These are phyloP conservation scores for Kokia cookei DNA, from an alignment of 441 rosid genomes.

Conservation along the genomic window DNA sequence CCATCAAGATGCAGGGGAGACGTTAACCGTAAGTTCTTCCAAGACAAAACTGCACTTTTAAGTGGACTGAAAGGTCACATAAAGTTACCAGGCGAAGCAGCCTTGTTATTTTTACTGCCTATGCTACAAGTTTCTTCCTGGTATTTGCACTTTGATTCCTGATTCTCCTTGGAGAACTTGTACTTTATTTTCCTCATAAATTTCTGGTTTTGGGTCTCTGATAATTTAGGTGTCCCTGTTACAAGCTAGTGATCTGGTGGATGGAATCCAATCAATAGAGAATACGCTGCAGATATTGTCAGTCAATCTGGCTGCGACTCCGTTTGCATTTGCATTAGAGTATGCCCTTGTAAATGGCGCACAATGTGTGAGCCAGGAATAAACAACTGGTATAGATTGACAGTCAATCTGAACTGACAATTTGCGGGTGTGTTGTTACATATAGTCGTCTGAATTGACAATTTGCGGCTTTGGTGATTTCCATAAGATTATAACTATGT, in stretches of 20 bases:
- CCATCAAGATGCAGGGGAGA: constrained; percentile 89
- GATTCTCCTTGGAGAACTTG: neutral
- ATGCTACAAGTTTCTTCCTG: constrained; percentile 94
- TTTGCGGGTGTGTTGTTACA: constrained; percentile 26
- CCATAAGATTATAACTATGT: no score
- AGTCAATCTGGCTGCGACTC: constrained; percentile 94
- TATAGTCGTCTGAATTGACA: neutral
- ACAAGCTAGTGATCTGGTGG: constrained; percentile 82
- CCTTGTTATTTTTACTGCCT: constrained; percentile 71
- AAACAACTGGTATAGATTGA: constrained; percentile 24
- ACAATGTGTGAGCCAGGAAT: constrained; percentile 70
- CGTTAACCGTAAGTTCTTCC: constrained; percentile 69
- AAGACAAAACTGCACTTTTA: constrained; percentile 71
- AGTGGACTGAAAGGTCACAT: constrained; percentile 95
- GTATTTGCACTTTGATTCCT: constrained; percentile 24
- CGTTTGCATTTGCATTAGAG: constrained; percentile 51
- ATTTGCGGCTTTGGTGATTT: neutral
- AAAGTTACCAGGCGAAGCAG: constrained; percentile 74
- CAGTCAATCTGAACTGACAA: no score
- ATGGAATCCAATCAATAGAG: constrained; percentile 82
- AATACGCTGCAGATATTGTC: constrained; percentile 76
- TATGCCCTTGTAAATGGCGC: constrained; percentile 83
- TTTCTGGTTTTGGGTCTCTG: no score
- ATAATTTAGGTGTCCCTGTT: constrained; percentile 62
- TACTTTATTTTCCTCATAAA: neutral